Evolutionary conservation across 1,139 yeast genomes (phyloP), one percentile per base, ranked within the genome.

Genomic region (Hemisphaericaspora xylofermentans): DNA sequence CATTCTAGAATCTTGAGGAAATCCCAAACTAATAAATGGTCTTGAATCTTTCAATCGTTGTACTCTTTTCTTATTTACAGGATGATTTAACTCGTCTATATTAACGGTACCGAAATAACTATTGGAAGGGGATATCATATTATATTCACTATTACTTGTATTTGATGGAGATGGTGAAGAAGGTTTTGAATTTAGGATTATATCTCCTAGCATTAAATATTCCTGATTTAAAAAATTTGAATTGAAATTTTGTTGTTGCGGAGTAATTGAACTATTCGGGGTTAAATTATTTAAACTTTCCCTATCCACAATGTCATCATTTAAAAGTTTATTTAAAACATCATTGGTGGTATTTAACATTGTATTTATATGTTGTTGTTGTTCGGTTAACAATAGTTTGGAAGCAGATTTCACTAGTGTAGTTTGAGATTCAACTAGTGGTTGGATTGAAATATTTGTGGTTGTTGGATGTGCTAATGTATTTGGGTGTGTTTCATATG

Each of bases 131-230:
- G 59, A 50, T 2, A 48, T 43, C 12, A 41, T 35, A 36, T 46
- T 51, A 27, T 54, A 48, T 36, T 61, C 68, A 1, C 66, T 61
- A 6, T 52, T 51, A 38, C 64, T 58, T 14, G 64, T 59, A 31
- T 53, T 58, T 21, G 68, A 63, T 4, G 70, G 71, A 12, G 73
- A 60, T 3, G 82, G 81, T n/a, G 77, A 71, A 7, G 77, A 60
- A 2, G 82, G 80, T 47, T 76, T 74, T 25, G 78, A 71, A 38
- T 68, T 68, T 27, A 78, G 54, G 19, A 72, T 49, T 6, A 80
- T 69, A 52, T 78, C 84, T 9, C 84, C 82, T 46, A 81, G 60
- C 74, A 79, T 78, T 44, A 69, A 56, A 51, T 80, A 80, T 54
- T 81, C 86, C 46, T 78, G 80, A 55, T 78, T 78, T 47, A 63